Base-by-base conservation (phyloP, 2,329 filamentous ascomycete genomes). In the Hymenoscyphus scutula region DNA sequence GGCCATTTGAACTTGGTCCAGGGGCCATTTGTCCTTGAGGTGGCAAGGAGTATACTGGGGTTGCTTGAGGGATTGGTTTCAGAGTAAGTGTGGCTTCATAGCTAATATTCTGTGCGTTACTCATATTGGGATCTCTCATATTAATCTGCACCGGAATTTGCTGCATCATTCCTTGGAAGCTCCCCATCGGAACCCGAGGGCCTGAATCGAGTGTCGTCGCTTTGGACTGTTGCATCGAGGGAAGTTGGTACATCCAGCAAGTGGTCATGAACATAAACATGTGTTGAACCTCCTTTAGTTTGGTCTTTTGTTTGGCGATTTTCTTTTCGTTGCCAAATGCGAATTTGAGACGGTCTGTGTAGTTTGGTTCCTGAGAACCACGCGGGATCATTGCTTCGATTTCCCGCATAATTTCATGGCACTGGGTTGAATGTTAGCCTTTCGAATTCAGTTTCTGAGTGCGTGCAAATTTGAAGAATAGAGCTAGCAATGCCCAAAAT, bases 191-290 rank as follows among this genome's bases (percentile, higher is more conserved):
- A 15, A 58, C 30, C 32, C 13, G 30, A 32, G 19, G 27, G 2
- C 23, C 17, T 13, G n/a, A 45, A 10, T 27, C 19, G 1, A 48
- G n/a, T n/a, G n/a, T 19, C n/a, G 29, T 27, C 5, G 34, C n/a
- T 41, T 37, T 37, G 6, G 19, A 6, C 5, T 55, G 27, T 19
- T 32, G 38, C 38, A 48, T 17, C n/a, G 58, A 34, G 29, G 61
- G 61, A 5, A 65, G 55, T 30, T 63, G 58, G 29, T 62, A 65
- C 56, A 63, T 63, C 64, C 64, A 65, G 38, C 61, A 63, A 15
- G 64, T 65, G 5, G 64, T 63, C 64, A 65, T 65, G 56, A 65
- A 65, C 64, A 65, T 65, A 23, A 65, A 59, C 64, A 65, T 65
- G 41, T 65, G 64, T 45, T 65, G 64, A 1, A 63, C 59, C 32